A percentile compares a stretch with the other conserved stretches of the same genome.
Evolutionary conservation across 306 rosid genomes (phyloP).

Genomic region (Rubus idaeus): DNA sequence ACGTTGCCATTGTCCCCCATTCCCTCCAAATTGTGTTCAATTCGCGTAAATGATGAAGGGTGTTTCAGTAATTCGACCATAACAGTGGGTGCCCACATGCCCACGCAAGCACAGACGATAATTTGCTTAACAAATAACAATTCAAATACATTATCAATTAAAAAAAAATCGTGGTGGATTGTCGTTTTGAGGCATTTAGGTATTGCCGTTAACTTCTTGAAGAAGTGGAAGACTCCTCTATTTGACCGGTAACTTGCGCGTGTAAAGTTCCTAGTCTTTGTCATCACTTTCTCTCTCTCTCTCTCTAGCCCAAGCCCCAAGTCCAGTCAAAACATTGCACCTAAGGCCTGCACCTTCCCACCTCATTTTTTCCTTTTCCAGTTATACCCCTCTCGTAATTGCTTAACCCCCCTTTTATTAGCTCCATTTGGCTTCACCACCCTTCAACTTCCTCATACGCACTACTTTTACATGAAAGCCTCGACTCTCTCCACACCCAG

Average conservation of each 20-base stretch:
- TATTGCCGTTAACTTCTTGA: conserved; percentile 55
- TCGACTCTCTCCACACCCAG: not conserved
- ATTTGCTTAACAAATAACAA: not conserved
- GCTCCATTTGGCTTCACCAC: conserved; percentile 5
- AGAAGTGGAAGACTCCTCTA: conserved; percentile 5
- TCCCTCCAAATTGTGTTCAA: not conserved
- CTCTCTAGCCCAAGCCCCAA: not conserved
- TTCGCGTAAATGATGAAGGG: not conserved
- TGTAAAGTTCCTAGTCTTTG: conserved; percentile 39
- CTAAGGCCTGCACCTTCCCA: conserved; percentile 48
- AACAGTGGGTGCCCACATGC: not conserved
- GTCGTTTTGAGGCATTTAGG: conserved; percentile 42
- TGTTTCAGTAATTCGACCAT: not conserved
- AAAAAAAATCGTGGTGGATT: conserved; percentile 13
- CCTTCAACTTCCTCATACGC: not conserved
- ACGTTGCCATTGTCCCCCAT: not conserved
- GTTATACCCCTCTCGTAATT: not conserved
- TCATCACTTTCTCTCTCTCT: conserved; percentile 23
- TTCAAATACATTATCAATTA: not conserved
- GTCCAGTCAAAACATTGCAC: conserved; percentile 52
- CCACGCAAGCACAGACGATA: conserved; percentile 8
- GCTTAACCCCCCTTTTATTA: not conserved
- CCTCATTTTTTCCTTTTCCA: not conserved
- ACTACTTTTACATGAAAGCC: conserved; percentile 12
- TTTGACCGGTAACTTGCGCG: conserved; percentile 38